Percentiles rank a stretch among this genome's conserved stretches.
phyloP scores from a whole-genome alignment of 179 eudicot species.

The Actinidia polygama region DNA sequence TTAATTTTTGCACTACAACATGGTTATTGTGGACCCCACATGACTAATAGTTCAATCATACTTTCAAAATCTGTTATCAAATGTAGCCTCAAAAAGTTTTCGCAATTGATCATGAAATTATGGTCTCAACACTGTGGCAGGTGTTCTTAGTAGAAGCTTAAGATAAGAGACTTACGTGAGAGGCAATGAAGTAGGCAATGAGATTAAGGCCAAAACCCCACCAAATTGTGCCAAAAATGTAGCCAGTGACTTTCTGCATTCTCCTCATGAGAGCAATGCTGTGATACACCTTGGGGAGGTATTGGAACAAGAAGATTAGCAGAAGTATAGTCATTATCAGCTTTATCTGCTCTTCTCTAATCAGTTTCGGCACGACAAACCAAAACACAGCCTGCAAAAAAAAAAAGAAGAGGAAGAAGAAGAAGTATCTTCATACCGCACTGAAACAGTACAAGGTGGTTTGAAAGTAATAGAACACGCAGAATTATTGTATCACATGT shows the following conservation, averaged over 20 bases:
- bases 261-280: conserved; percentile 77
- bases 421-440: background rate
- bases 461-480: background rate
- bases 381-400: conserved; percentile 71
- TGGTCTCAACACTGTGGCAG: too few species aligned
- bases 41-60: too few species aligned
- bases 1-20: too few species aligned
- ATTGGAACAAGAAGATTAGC: conserved; percentile 77
- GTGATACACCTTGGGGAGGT: conserved; percentile 88
- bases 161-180: conserved; percentile 62
- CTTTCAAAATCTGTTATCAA: too few species aligned
- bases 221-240: conserved; percentile 93
- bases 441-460: background rate
- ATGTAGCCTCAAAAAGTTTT: too few species aligned
- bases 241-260: conserved; percentile 97
- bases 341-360: conserved; percentile 70
- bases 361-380: conserved; percentile 73
- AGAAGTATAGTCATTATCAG: conserved; percentile 74
- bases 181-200: conserved; percentile 93
- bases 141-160: too few species aligned
- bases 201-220: conserved; percentile 98
- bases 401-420: background rate
- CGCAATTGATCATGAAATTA: too few species aligned
- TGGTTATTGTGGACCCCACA: too few species aligned
- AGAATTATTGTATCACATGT: too few species aligned